phyloP scores from a whole-genome alignment of 257 asterid species.

The Penstemon eatonii region DNA sequence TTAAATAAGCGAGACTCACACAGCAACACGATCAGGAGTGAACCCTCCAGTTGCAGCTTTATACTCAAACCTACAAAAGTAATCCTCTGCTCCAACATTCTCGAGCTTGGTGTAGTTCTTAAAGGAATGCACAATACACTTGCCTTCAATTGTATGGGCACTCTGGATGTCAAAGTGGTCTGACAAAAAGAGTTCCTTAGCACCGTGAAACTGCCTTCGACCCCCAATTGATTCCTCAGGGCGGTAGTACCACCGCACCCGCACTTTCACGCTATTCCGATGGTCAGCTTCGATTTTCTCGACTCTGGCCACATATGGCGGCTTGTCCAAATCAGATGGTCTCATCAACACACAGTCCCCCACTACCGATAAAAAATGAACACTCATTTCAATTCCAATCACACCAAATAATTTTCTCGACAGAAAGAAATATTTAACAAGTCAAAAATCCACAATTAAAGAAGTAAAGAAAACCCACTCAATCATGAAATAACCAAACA shows the following conservation, averaged over 20 bases:
- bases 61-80: slow-evolving; percentile 67
- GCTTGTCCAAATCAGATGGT: slow-evolving; percentile 59
- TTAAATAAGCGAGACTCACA: too few relatives aligned
- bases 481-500: too few relatives aligned
- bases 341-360: slow-evolving; percentile 78
- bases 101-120: slow-evolving; percentile 71
- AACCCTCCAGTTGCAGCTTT: slow-evolving; percentile 75
- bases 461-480: too few relatives aligned
- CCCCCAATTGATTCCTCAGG: slow-evolving; percentile 78
- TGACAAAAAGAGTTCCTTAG: slow-evolving; percentile 68
- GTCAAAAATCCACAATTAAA: too few relatives aligned
- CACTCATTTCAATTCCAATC: too few relatives aligned
- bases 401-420: too few relatives aligned
- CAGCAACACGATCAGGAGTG: slow-evolving; percentile 63
- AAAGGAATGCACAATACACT: slow-evolving; percentile 66
- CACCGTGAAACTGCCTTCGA: slow-evolving; percentile 76
- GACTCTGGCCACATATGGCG: slow-evolving; percentile 65
- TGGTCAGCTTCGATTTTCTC: slow-evolving; percentile 67
- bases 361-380: not conserved
- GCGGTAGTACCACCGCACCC: slow-evolving; percentile 71
- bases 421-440: too few relatives aligned
- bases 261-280: slow-evolving; percentile 61
- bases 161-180: slow-evolving; percentile 77
- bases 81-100: slow-evolving; percentile 72
- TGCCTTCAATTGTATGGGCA: slow-evolving; percentile 79